These are phyloP conservation scores for Eucalyptus sp. DNA, from an alignment of 345 rosid species.

Conservation along the genomic window DNA sequence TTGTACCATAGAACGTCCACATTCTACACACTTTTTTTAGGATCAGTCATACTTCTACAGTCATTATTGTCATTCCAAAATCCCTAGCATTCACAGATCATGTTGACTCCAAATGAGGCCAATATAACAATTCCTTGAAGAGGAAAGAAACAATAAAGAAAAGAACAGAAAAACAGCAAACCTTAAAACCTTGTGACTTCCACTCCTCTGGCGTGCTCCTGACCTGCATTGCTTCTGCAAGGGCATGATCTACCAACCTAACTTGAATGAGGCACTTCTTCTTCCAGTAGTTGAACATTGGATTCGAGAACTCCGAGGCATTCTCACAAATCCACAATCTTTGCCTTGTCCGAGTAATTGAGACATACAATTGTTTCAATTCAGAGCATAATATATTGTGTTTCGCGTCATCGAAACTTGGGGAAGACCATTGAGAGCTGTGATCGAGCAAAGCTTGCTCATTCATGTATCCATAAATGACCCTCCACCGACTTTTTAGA, in stretches of 20 bases:
- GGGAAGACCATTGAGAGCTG: not conserved
- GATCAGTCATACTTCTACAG: not conserved
- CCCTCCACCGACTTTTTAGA: slow-evolving; percentile 32
- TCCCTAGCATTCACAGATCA: not conserved
- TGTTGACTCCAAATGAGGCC: not conserved
- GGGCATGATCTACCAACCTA: slow-evolving; percentile 13
- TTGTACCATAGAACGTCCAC: not conserved
- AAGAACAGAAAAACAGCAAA: not conserved
- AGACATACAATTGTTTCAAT: slow-evolving; percentile 10
- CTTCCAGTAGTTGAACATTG: slow-evolving; percentile 11
- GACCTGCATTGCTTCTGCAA: slow-evolving; percentile 27
- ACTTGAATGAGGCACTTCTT: slow-evolving; percentile 13
- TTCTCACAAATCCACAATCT: slow-evolving; percentile 47
- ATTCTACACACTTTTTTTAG: not conserved
- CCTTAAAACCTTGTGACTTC: slow-evolving; percentile 35
- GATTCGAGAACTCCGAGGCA: slow-evolving; percentile 9
- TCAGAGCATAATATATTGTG: slow-evolving; percentile 37
- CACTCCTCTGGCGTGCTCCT: slow-evolving; percentile 31
- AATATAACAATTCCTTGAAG: not conserved
- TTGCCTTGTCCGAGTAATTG: slow-evolving; percentile 44
- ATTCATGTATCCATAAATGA: slow-evolving; percentile 25
- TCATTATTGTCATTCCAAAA: not conserved
- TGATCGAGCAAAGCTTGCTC: not conserved
- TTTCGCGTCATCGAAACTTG: slow-evolving; percentile 16
- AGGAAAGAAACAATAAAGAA: not conserved